phyloP scores from a whole-genome alignment of 495 filamentous ascomycete species.

The Hyphodiscus hymeniophilus region DNA sequence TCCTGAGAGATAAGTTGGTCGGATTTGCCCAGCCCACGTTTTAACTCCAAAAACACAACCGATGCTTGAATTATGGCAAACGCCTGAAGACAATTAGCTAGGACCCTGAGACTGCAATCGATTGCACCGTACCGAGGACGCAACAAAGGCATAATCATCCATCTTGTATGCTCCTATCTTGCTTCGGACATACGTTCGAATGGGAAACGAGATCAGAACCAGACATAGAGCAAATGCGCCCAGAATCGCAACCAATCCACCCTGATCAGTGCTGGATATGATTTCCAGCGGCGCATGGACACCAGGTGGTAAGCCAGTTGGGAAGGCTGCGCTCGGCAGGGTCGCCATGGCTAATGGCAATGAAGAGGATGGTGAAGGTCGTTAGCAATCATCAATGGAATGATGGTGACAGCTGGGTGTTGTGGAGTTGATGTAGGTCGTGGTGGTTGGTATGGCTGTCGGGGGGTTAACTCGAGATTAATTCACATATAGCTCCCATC shows the following conservation, averaged over 20 bases:
- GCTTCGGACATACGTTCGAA: constrained; percentile 6
- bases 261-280: constrained; percentile 3
- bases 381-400: no score
- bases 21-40: constrained; percentile 5
- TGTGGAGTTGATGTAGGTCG: no score
- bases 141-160: constrained; percentile 5
- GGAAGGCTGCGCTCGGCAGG: neutral
- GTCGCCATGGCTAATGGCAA: neutral
- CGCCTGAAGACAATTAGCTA: neutral
- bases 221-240: constrained; percentile 6
- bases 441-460: no score
- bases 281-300: constrained; percentile 1
- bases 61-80: constrained; percentile 4
- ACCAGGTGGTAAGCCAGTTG: neutral
- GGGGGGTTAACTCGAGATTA: no score
- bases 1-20: neutral
- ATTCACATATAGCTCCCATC: no score
- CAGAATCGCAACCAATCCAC: constrained; percentile 9
- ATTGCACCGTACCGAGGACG: neutral
- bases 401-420: no score
- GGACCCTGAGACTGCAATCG: neutral
- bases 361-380: neutral
- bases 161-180: constrained; percentile 1
- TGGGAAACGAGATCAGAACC: constrained; percentile 4
- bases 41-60: constrained; percentile 1